These are phyloP conservation scores for Diplodia mutila DNA, from an alignment of 2,329 filamentous ascomycete genomes.

Conservation along the genomic window DNA sequence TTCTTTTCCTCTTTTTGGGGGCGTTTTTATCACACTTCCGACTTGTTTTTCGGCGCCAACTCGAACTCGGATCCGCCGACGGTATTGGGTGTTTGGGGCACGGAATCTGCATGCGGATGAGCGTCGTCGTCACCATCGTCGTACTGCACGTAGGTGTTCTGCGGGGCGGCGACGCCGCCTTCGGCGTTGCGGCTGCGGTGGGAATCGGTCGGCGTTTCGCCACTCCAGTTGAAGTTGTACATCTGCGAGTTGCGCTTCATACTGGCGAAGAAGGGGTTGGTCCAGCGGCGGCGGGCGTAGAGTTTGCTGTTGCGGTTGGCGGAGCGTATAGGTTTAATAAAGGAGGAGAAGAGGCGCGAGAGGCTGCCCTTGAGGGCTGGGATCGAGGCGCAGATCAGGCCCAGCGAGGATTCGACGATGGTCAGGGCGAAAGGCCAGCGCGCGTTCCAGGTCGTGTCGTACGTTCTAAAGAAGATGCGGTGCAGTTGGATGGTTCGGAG, in stretches of 20 bases:
- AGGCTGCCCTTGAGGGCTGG: slow-evolving; percentile 51
- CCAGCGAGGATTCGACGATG: slow-evolving; percentile 46
- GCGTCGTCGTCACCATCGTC: neutral
- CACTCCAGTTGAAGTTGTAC: neutral
- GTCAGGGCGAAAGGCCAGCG: slow-evolving; percentile 48
- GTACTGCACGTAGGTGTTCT: neutral
- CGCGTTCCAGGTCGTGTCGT: slow-evolving; percentile 48
- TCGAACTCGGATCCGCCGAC: neutral
- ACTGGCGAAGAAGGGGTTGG: neutral
- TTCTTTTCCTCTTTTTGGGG: neutral
- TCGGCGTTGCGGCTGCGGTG: neutral
- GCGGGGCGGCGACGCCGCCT: neutral
- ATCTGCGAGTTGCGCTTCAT: neutral
- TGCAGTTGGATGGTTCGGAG: slow-evolving; percentile 46
- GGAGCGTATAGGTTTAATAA: neutral
- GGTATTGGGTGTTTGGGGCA: neutral
- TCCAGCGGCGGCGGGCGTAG: neutral
- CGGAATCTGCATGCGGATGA: neutral
- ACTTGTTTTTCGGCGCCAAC: neutral
- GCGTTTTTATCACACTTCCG: neutral
- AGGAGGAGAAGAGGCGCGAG: slow-evolving; percentile 27
- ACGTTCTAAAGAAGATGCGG: slow-evolving; percentile 39
- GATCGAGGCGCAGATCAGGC: slow-evolving; percentile 48
- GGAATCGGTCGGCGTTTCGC: neutral
- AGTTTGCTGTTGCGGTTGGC: neutral